A percentile compares a stretch with the other conserved stretches of the same genome.
Evolutionary conservation across 257 asterid genomes (phyloP).

Genomic region (Mentha longifolia): DNA sequence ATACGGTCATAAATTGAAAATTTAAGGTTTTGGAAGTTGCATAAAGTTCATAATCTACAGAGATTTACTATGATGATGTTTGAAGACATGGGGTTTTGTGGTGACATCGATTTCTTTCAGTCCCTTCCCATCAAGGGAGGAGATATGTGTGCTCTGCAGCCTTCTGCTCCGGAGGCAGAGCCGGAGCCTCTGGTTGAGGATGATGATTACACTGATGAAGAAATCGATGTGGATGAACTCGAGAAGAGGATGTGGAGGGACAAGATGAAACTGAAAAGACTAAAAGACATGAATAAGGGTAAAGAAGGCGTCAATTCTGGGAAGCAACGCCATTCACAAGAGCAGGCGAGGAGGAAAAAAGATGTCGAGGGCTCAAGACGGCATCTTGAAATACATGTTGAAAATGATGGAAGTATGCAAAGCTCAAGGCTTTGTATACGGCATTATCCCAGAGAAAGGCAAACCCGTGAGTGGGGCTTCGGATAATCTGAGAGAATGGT

Average conservation of each 20-base stretch:
- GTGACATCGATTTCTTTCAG: conserved; percentile 73
- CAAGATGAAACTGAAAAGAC: conserved; percentile 67
- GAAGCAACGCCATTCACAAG: conserved; percentile 84
- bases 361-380: conserved; percentile 96
- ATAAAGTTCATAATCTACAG: conserved; percentile 11
- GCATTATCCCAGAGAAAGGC: conserved; percentile 93
- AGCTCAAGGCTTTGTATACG: conserved; percentile 93
- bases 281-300: conserved; percentile 68
- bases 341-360: conserved; percentile 94
- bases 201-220: conserved; percentile 82
- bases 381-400: conserved; percentile 88
- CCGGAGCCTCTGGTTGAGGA: conserved; percentile 57
- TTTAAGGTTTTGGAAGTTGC: conserved; percentile 24
- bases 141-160: conserved; percentile 40
- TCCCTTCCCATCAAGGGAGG: conserved; percentile 58
- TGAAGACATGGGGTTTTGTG: conserved; percentile 74
- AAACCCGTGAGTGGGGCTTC: conserved; percentile 93
- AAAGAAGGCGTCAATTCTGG: conserved; percentile 60
- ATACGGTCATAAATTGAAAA: conserved; percentile 6
- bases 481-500: conserved; percentile 88
- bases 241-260: conserved; percentile 91
- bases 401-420: conserved; percentile 96
- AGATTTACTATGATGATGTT: conserved; percentile 67
- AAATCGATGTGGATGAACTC: conserved; percentile 79
- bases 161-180: conserved; percentile 48